phyloP scores from a whole-genome alignment of 163 green algal genomes.

The Scenedesmus sp. region DNA sequence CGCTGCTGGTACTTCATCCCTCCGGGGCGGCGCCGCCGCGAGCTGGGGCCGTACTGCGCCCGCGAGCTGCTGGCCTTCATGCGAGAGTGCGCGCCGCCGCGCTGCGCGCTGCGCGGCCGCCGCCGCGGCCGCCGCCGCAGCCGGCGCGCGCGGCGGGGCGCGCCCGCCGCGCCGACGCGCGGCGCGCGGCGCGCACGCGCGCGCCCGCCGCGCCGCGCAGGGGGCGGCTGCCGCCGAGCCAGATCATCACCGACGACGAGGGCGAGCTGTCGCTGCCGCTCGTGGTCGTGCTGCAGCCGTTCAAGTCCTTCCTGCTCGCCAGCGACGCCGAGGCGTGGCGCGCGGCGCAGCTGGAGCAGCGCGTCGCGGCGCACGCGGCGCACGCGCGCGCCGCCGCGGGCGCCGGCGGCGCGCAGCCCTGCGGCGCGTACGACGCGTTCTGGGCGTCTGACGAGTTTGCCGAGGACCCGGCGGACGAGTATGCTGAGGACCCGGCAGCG shows the following conservation, averaged over 20 bases:
- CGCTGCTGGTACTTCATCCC: conserved; percentile 32
- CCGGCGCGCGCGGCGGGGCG: too few species aligned
- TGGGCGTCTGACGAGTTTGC: conserved; percentile 36
- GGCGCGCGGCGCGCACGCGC: too few species aligned
- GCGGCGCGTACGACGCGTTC: conserved; percentile 21
- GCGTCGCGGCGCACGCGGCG: background rate
- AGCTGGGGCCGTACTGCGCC: conserved; percentile 2
- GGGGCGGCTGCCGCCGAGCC: background rate
- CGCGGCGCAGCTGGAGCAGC: background rate
- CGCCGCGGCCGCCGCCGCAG: too few species aligned
- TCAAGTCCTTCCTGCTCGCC: background rate
- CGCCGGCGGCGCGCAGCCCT: background rate
- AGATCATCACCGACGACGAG: conserved; percentile 19
- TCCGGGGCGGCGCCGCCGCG: background rate
- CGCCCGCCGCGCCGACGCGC: too few species aligned
- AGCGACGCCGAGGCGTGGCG: conserved; percentile 4
- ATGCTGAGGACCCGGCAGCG: too few species aligned
- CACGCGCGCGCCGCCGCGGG: background rate
- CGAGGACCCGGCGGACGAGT: background rate
- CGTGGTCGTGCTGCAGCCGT: conserved; percentile 29
- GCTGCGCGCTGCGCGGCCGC: too few species aligned
- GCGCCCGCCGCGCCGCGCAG: conserved; percentile 2
- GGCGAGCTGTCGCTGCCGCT: conserved; percentile 12
- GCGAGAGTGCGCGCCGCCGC: conserved; percentile 6
- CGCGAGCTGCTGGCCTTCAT: conserved; percentile 14